Base-by-base conservation (phyloP, 1,284 basidiomycete species). In the Ustilago cynodontis region DNA sequence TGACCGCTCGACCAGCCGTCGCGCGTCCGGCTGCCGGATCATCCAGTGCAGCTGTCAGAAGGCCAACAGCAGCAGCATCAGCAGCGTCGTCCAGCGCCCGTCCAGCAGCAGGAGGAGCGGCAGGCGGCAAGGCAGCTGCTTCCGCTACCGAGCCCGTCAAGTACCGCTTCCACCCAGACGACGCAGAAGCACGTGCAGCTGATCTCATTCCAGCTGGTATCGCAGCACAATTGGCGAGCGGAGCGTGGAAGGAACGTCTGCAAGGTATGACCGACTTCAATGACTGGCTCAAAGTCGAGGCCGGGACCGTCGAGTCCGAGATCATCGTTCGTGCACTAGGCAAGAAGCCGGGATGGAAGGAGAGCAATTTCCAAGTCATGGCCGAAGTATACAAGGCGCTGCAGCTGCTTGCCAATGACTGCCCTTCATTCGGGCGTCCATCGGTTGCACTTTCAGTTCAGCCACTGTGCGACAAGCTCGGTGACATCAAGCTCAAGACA, bases 401-500 rank as follows among this genome's bases (percentile, higher is more conserved):
- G 37, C 88, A 86, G 45, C 84, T 91, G 20, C 89, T 98, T 53
- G 93, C 95, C 0, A 91, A 93, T 79, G 88, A 89, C 37, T 93
- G 91, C 74, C 91, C 94, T 1, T 90, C 91, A 0, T 99, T 99
- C 86, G 92, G 93, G 35, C 90, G 93, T 78, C 92, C 94, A 1
- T 94, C 93, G 55, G 90, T 92, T 1, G 94, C 94, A 1, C 88
- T 99, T 22, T 91, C 90, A 53, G 90, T 95, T 7, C 90, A 91
- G n/a, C 93, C 94, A 83, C 87, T 98, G 47, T 92, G 91, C 47
- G 97, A 99, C 86, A 99, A 99, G 87, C 88, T 99, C 52, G 97
- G 97, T 29, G 97, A 99, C 83, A 88, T 93, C 88, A 99, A 99
- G 87, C 88, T 99, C 74, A 99, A 98, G 89, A 98, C 95, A 84